Percentiles rank a stretch among this genome's conserved stretches.
Conservation (phyloP, 345 rosid species). For the Sisymbrium altissimum region DNA sequence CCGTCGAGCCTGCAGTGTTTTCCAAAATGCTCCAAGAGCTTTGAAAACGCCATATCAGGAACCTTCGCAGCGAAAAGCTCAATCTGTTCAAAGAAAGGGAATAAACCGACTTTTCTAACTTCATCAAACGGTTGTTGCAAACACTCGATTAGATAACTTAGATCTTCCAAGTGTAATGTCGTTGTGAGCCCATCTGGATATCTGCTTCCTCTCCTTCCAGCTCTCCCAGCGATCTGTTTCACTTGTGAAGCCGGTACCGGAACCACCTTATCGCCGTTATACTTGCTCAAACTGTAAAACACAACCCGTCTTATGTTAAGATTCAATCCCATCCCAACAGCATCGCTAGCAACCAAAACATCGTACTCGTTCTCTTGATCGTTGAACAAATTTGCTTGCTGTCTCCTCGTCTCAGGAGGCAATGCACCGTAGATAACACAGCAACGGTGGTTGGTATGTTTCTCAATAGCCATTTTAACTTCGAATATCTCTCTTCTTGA, state of each 20-base stretch:
- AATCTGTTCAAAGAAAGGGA: conserved; percentile 93
- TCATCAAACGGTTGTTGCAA: conserved; percentile 82
- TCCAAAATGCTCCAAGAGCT: conserved; percentile 71
- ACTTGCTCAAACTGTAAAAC: conserved; percentile 66
- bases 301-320: conserved; percentile 91
- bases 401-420: conserved; percentile 94
- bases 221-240: conserved; percentile 97
- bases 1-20: conserved; percentile 84
- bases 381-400: conserved; percentile 87
- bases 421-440: conserved; percentile 95
- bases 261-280: conserved; percentile 78
- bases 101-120: conserved; percentile 76
- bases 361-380: conserved; percentile 84
- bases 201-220: conserved; percentile 88
- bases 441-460: conserved; percentile 72
- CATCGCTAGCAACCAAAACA: conserved; percentile 96
- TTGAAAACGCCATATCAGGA: conserved; percentile 46
- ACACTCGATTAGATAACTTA: conserved; percentile 73
- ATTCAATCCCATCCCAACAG: conserved; percentile 96
- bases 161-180: conserved; percentile 64
- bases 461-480: conserved; percentile 87
- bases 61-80: conserved; percentile 81
- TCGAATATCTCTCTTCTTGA: conserved; percentile 95
- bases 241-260: conserved; percentile 86
- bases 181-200: conserved; percentile 93